A percentile compares a stretch with the other conserved stretches of the same genome.
Evolutionary conservation across 1,139 yeast genomes (phyloP).

Genomic region (Suhomyces bokatorum): DNA sequence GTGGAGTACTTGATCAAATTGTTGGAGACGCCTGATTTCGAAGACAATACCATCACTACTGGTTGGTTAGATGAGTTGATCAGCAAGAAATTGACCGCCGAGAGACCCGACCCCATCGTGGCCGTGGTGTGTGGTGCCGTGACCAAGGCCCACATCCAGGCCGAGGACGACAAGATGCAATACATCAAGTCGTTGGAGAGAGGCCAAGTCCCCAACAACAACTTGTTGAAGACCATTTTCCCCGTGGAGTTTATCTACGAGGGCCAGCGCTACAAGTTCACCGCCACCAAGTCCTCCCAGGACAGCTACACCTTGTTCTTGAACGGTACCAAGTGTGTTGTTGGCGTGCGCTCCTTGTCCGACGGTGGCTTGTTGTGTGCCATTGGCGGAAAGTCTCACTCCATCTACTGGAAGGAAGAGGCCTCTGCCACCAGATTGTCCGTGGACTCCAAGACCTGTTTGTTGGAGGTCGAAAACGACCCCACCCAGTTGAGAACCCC

Average conservation of each 20-base stretch:
- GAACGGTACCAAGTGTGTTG: constrained; percentile 88
- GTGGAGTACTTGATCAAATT: constrained; percentile 94
- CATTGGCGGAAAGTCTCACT: constrained; percentile 88
- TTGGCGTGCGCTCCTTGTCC: constrained; percentile 80
- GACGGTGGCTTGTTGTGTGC: constrained; percentile 94
- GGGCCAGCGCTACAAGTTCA: constrained; percentile 88
- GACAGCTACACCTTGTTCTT: constrained; percentile 86
- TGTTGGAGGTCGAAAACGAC: constrained; percentile 91
- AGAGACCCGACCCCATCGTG: constrained; percentile 86
- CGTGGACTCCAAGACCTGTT: constrained; percentile 91
- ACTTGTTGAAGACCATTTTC: constrained; percentile 77
- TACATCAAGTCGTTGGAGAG: constrained; percentile 77
- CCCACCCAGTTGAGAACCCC: constrained; percentile 99
- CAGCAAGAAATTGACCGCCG: constrained; percentile 89
- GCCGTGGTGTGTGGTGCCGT: constrained; percentile 98
- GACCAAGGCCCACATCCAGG: constrained; percentile 83
- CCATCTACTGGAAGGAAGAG: constrained; percentile 97
- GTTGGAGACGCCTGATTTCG: constrained; percentile 94
- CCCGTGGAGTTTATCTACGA: constrained; percentile 95
- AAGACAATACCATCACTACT: constrained; percentile 93
- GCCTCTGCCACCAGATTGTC: constrained; percentile 94
- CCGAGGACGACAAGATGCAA: constrained; percentile 68
- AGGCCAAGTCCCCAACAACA: constrained; percentile 91
- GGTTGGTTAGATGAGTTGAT: constrained; percentile 98
- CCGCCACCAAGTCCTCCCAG: constrained; percentile 87